Evolutionary conservation across 345 rosid genomes (phyloP), one percentile per base, ranked within the genome.

Genomic region (Barbarea vulgaris): DNA sequence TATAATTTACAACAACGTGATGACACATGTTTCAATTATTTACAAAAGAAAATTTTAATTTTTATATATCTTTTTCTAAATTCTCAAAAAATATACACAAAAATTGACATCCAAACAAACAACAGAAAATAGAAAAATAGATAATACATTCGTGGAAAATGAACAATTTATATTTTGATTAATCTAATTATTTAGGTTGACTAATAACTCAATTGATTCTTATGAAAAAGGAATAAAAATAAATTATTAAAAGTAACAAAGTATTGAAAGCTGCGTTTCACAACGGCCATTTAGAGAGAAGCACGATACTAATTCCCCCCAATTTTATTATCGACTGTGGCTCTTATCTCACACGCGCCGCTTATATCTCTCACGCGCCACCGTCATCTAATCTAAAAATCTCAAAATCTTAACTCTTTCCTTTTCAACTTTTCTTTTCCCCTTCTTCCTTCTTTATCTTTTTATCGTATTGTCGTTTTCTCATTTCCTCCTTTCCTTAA

Each of bases 341-440:
- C 52, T 74, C 50, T 33, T 5, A 5, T 25, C 6, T 1, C 13
- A 34, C 67, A 67, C 79, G 68, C 73, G 79, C 73, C 25, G 61
- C 79, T 46, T 34, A 0, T 58, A 4, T 12, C 1, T 2, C 24
- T 47, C 73, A 75, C 73, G 79, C 73, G 79, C 79, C 73, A 54
- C 78, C 78, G 53, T 46, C 6, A 2, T 37, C 9, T 47, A 47
- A 21, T 10, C 14, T 2, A 6, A 34, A 13, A 55, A 50, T 28
- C 79, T 36, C 36, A 37, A 51, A 51, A 51, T 36, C 19, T 1
- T 55, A 55, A 59, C 21, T 48, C 61, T 47, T 58, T 17, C 34
- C 5, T 50, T 75, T 59, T 68, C 69, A 67, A 50, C 68, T 67
- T 66, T n/a, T n/a, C n/a, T n/a, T n/a, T n/a, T n/a, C 11, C 6